Evolutionary conservation across 2,329 filamentous ascomycete species (phyloP), one percentile per base, ranked within the genome.

Genomic region (Ceratocystis lukuohia): DNA sequence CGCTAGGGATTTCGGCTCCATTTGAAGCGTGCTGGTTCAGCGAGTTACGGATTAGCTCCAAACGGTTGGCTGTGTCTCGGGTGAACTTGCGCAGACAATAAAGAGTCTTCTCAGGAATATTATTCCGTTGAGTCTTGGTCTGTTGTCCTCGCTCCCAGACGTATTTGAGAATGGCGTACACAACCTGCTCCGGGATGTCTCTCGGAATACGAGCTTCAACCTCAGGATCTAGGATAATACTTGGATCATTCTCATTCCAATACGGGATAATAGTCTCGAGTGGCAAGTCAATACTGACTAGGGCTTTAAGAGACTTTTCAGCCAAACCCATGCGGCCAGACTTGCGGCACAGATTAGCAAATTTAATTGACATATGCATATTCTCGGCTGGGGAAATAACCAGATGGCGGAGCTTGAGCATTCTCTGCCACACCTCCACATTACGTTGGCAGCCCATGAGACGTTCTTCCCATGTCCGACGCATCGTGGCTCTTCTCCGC

Each of bases 361-460:
- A 99, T 74, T 99, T 99, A 79, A 99, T 97, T 86, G 92, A 96
- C 91, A 99, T 99, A 72, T 96, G 89, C 80, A 96, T 91, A 72
- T 96, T 96, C 74, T 99, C 92, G 44, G 85, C 85, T 0, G 95
- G 93, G 0, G 87, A 87, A 69, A 97, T 93, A 68, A 99, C 94
- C 64, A 99, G 81, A 22, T 91, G 89, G 68, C 94, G 86, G 41
- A 99, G 86, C 73, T 96, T 94, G 66, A 99, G 85, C 91, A 97
- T 97, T 68, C 94, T 86, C 74, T 96, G 92, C 94, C 94, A 99
- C 2, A 97, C 91, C 73, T 99, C 94, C 22, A 96, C 92, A 71
- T 97, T 96, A 67, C 94, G 88, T 75, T 99, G 93, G 71, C 94
- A 96, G 15, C 94, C 94, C 73, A 94, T 89, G 33, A 99, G 81